Conservation (phyloP, 768 basidiomycete species). For the Rickenella mellea region DNA sequence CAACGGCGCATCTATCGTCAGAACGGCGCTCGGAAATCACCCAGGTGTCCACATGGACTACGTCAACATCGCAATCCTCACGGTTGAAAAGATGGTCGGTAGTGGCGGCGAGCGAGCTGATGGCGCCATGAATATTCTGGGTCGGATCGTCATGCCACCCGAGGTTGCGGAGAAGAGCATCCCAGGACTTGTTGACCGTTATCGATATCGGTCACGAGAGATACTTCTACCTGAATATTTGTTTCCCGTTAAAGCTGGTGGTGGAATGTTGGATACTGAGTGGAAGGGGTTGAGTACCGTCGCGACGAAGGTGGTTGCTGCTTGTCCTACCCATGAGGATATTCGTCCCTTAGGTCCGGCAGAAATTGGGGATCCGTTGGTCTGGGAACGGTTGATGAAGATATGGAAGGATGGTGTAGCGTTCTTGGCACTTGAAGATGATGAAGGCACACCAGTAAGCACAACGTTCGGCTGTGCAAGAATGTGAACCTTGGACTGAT, state of each 20-base stretch:
- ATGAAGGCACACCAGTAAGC: constrained; percentile 41
- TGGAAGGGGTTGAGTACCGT: constrained; percentile 34
- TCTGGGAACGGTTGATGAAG: constrained; percentile 40
- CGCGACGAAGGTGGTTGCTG: constrained; percentile 44
- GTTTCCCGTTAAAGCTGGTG: constrained; percentile 49
- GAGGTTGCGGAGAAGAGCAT: not conserved
- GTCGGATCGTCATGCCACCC: constrained; percentile 24
- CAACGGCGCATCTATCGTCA: too few relatives aligned
- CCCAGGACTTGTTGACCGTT: constrained; percentile 16
- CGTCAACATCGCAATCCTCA: too few relatives aligned
- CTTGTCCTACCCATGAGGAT: constrained; percentile 43
- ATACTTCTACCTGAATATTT: constrained; percentile 42
- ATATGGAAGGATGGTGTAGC: constrained; percentile 43
- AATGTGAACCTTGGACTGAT: constrained; percentile 2
- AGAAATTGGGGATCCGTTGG: constrained; percentile 44
- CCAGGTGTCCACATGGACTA: too few relatives aligned
- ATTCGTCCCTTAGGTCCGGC: constrained; percentile 47
- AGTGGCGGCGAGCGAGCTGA: constrained; percentile 40
- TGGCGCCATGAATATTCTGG: constrained; percentile 46
- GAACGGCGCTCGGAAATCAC: too few relatives aligned
- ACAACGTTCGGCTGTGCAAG: constrained; percentile 3
- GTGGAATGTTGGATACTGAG: constrained; percentile 45
- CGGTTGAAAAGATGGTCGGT: constrained; percentile 55
- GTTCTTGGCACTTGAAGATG: constrained; percentile 35
- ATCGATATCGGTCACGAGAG: constrained; percentile 11